Percentiles rank a stretch among this genome's conserved stretches.
These are phyloP conservation scores for Rhodocollybia butyracea DNA, from an alignment of 768 basidiomycete species.

Conservation along the genomic window DNA sequence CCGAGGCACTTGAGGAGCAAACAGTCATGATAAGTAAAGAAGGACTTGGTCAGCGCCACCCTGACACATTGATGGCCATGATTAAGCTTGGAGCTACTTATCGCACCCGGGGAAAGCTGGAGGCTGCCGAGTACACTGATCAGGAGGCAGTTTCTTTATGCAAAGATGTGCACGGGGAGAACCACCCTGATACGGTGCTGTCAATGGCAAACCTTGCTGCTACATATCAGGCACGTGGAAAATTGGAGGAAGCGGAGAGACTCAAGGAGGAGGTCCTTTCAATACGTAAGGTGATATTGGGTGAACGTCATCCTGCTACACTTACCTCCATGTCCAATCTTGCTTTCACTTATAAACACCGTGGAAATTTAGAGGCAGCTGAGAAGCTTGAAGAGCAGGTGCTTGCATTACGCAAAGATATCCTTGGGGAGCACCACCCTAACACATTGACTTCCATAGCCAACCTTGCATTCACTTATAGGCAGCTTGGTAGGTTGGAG, in stretches of 20 bases:
- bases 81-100: neutral
- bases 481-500: neutral
- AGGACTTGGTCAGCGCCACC: neutral
- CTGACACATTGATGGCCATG: neutral
- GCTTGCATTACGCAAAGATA: neutral
- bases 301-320: neutral
- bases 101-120: neutral
- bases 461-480: neutral
- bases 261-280: neutral
- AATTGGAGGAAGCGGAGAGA: neutral
- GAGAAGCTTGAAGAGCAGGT: neutral
- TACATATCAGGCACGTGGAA: neutral
- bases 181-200: neutral
- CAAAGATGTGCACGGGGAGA: neutral
- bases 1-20: neutral
- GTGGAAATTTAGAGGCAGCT: neutral
- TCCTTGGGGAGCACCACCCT: neutral
- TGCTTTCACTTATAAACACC: neutral
- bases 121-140: neutral
- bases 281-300: neutral
- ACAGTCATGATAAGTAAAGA: neutral
- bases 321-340: neutral
- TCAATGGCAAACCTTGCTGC: neutral
- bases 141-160: neutral
- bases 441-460: no score